Evolutionary conservation across 2,329 filamentous ascomycete species (phyloP).

Genomic region (Endothia cerciana): DNA sequence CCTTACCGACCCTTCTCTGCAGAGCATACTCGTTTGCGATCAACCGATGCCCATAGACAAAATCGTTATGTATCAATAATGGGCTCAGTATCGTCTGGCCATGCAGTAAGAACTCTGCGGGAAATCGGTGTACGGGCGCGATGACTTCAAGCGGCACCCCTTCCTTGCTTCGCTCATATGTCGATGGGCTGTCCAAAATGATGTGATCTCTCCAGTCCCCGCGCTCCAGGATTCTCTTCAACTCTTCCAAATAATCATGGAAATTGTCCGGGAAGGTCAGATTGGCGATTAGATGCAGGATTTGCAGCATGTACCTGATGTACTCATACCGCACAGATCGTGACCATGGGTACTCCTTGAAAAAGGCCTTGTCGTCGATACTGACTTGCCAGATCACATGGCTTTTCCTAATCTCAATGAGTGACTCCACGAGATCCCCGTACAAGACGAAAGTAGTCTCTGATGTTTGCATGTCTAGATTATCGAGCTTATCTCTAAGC

Average conservation of each 20-base stretch:
- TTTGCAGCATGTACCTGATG: conserved; percentile 15
- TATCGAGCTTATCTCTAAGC: conserved; percentile 4
- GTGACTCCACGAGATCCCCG: conserved; percentile 12
- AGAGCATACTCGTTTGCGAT: conserved; percentile 20
- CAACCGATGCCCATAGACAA: conserved; percentile 23
- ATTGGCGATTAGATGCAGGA: conserved; percentile 18
- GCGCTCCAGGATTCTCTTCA: conserved; percentile 11
- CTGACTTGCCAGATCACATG: conserved; percentile 25
- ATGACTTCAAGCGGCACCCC: conserved; percentile 12
- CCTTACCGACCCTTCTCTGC: conserved; percentile 14
- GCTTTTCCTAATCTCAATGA: conserved; percentile 18
- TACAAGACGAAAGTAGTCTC: conserved; percentile 16
- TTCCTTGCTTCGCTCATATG: conserved; percentile 17
- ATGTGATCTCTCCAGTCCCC: conserved; percentile 15
- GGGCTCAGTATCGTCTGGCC: conserved; percentile 19
- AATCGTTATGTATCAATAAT: conserved; percentile 15
- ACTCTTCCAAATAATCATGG: conserved; percentile 16
- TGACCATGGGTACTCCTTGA: conserved; percentile 12
- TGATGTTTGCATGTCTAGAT: neutral
- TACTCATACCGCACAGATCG: conserved; percentile 21
- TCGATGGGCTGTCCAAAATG: conserved; percentile 21
- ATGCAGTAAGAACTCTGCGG: conserved; percentile 13
- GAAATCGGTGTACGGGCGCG: conserved; percentile 17
- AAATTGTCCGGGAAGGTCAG: conserved; percentile 24
- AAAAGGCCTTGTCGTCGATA: conserved; percentile 20